Percentiles rank a stretch among this genome's conserved stretches.
phyloP scores from a whole-genome alignment of 192 early-diverging fungal species.

The Backusella morwellensis region DNA sequence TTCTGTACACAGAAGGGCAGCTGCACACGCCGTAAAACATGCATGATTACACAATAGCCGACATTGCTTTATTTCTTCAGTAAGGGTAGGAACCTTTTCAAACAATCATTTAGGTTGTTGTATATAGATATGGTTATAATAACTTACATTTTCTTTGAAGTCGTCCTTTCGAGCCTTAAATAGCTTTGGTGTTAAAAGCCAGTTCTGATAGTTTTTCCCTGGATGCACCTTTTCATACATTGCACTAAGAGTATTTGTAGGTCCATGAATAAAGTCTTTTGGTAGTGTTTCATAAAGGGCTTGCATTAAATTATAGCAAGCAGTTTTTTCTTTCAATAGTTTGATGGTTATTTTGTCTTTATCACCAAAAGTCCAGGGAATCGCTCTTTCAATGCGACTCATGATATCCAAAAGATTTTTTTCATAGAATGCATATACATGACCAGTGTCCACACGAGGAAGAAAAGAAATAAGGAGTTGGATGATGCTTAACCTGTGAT shows the following conservation, averaged over 20 bases:
- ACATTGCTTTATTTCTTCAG: background rate
- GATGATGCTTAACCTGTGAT: slow-evolving; percentile 44
- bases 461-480: slow-evolving; percentile 52
- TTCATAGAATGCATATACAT: slow-evolving; percentile 50
- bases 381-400: slow-evolving; percentile 35
- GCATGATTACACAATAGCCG: slow-evolving; percentile 47
- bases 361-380: slow-evolving; percentile 14
- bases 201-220: background rate
- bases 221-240: background rate
- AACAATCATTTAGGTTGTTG: background rate
- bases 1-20: slow-evolving; percentile 59
- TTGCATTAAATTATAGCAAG: slow-evolving; percentile 46
- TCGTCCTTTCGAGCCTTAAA: no score
- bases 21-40: slow-evolving; percentile 55
- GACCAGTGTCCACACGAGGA: slow-evolving; percentile 33
- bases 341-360: slow-evolving; percentile 13
- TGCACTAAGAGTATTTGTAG: background rate
- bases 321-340: slow-evolving; percentile 39
- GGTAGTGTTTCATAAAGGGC: background rate
- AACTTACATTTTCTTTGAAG: no score
- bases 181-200: no score
- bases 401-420: slow-evolving; percentile 53
- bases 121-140: background rate
- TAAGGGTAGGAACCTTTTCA: background rate
- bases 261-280: background rate